Conservation (phyloP, 2,329 filamentous ascomycete species). For the Penicillium hesseltinei region DNA sequence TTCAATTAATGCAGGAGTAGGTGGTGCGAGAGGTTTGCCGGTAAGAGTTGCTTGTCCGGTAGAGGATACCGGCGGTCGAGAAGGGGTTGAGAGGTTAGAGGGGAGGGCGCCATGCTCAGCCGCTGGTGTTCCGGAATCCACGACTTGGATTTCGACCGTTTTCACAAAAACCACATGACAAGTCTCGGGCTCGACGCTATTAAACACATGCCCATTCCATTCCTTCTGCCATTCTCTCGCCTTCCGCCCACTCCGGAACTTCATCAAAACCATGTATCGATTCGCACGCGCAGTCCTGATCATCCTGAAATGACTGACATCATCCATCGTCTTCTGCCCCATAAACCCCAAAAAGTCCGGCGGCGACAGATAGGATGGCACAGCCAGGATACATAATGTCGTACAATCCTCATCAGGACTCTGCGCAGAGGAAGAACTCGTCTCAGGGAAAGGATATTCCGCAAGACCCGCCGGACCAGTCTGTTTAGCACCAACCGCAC, state of each 20-base stretch:
- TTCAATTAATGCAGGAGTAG: constrained; percentile 81
- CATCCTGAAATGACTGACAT: constrained; percentile 92
- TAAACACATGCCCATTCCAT: constrained; percentile 93
- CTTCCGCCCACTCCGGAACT: constrained; percentile 73
- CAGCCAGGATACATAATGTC: constrained; percentile 87
- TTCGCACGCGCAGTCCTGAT: constrained; percentile 86
- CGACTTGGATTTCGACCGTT: constrained; percentile 78
- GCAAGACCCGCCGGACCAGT: constrained; percentile 5
- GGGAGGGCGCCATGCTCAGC: constrained; percentile 60
- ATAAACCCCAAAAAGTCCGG: constrained; percentile 89
- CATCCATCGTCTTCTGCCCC: constrained; percentile 78
- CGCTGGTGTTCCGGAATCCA: constrained; percentile 42
- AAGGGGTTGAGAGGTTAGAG: constrained; percentile 28
- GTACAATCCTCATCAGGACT: constrained; percentile 63
- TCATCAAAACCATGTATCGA: constrained; percentile 92
- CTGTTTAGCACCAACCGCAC: constrained; percentile 17
- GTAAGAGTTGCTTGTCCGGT: constrained; percentile 48
- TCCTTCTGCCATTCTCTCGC: constrained; percentile 78
- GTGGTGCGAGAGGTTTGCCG: constrained; percentile 64
- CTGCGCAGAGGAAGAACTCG: constrained; percentile 10
- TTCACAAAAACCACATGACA: constrained; percentile 95
- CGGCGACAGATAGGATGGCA: constrained; percentile 89
- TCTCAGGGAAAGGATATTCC: constrained; percentile 20
- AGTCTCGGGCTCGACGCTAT: constrained; percentile 88
- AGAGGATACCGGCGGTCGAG: constrained; percentile 28